Evolutionary conservation across 495 filamentous ascomycete genomes (phyloP), one percentile per base, ranked within the genome.

Genomic region (Neurospora intermedia): DNA sequence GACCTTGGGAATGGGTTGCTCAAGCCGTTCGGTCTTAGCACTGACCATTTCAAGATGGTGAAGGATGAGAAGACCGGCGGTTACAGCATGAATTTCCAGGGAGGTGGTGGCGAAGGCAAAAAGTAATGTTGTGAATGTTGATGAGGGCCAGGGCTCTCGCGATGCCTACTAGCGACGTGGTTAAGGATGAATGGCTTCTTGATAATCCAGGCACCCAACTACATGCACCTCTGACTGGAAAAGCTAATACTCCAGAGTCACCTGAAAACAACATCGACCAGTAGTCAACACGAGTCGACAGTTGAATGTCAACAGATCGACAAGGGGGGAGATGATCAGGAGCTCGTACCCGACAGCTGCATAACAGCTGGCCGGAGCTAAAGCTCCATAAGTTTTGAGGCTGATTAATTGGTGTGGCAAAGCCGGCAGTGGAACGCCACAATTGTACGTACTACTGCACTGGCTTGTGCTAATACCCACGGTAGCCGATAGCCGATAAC

Each of bases 21-120:
- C 45, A 97, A 92, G 78, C 95, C 95, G 1, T 99, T 98, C 83
- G 95, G 95, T 20, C 82, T 99, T 71, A 94, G 90, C 39, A 98
- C 95, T 16, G 91, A 97, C 20, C 95, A 93, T 78, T 99, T 99
- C 82, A 90, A 97, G 45, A 94, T 98, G 85, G 89, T 91, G 7
- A 94, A 97, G 80, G 94, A 97, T 76, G 92, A 93, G 75, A 91
- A 90, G 73, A 93, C 91, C 6, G 95, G 95, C 9, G 94, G 92
- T 20, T 98, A 98, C 81, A 97, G 90, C 81, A 91, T 98, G 89
- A 93, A 93, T 75, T 97, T 98, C 74, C 84, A 88, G 72, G 85
- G 87, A 43, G 83, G 81, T 20, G 70, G 71, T n/a, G 74, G 76
- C 7, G 69, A 72, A 35, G 41, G 39, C 40, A 43, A 72, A 20